Evolutionary conservation across 371 early-diverging fungal species (phyloP), one percentile per base, ranked within the genome.

Genomic region (Mortierella sp.): DNA sequence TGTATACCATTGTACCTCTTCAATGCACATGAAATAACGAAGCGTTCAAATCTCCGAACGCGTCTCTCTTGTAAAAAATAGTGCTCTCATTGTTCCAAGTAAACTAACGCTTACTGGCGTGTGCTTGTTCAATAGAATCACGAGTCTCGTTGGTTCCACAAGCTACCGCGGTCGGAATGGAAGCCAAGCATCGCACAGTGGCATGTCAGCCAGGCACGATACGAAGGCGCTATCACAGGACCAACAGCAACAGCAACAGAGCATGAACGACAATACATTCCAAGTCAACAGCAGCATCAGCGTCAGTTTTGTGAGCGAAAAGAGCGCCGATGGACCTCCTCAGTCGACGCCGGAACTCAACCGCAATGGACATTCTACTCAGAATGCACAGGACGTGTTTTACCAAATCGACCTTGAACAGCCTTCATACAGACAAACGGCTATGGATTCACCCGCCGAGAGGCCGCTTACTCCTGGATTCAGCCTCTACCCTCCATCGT

Each of bases 61-160:
- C 64, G 37, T 64, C 64, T 59, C 34, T 26, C 19, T 61, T 74
- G n/a, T n/a, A n/a, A n/a, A 8, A 28, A 61, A 21, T 5, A 46
- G 21, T 43, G 74, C 74, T 59, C 74, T 59, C 48, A 74, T 48
- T 48, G 8, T 64, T 54, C 55, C 21, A 26, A 72, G 14, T 31
- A 55, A 40, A 21, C 43, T 40, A 55, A 55, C 34, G n/a, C 55
- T 55, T 31, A 31, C 21, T 51, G 72, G 64, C 37, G 64, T 64
- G 40, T 64, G 37, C 64, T 34, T 40, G 21, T 11, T 8, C 51
- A 21, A 34, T 51, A 79, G 79, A 74, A 79, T 79, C 26, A 61
- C 73, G 44, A 71, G 26, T 26, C 71, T 74, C 21, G 75, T 79
- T 21, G 24, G 24, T 64, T 64, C 64, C 34, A 64, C 70, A n/a